phyloP scores from a whole-genome alignment of 148 eudicot species.

The Nyssa sinensis region DNA sequence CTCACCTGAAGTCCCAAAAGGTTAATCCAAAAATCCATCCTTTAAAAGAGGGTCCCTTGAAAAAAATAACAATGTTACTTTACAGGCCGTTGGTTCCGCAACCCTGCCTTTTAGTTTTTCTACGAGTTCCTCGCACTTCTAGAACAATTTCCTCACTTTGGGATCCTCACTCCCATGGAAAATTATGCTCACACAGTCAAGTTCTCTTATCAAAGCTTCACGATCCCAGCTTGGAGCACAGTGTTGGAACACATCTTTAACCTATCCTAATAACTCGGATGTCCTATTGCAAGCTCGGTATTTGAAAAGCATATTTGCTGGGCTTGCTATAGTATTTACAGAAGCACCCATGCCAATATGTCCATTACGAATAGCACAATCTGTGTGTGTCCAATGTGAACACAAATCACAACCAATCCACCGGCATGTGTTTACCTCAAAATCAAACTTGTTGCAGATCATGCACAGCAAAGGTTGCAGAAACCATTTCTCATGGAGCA shows the following conservation, averaged over 20 bases:
- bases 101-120: slow-evolving; percentile 52
- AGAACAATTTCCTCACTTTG: slow-evolving; percentile 53
- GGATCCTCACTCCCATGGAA: slow-evolving; percentile 67
- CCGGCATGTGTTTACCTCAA: slow-evolving; percentile 74
- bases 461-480: slow-evolving; percentile 74
- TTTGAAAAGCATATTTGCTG: slow-evolving; percentile 58
- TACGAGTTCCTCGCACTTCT: slow-evolving; percentile 68
- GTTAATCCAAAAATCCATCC: no score
- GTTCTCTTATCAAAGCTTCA: slow-evolving; percentile 58
- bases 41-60: no score
- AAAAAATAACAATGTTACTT: slow-evolving; percentile 47
- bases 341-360: slow-evolving; percentile 53
- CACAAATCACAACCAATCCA: slow-evolving; percentile 76
- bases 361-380: slow-evolving; percentile 70
- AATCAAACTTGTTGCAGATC: slow-evolving; percentile 72
- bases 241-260: slow-evolving; percentile 63
- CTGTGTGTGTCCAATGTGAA: slow-evolving; percentile 76
- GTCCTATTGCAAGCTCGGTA: slow-evolving; percentile 64
- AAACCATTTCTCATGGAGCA: slow-evolving; percentile 65
- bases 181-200: slow-evolving; percentile 57
- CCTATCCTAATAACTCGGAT: slow-evolving; percentile 71
- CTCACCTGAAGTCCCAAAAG: no score
- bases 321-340: slow-evolving; percentile 35
- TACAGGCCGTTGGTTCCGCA: slow-evolving; percentile 48
- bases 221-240: slow-evolving; percentile 68